These are phyloP conservation scores for Fusarium hainanense DNA, from an alignment of 2,329 filamentous ascomycete genomes.

Conservation along the genomic window DNA sequence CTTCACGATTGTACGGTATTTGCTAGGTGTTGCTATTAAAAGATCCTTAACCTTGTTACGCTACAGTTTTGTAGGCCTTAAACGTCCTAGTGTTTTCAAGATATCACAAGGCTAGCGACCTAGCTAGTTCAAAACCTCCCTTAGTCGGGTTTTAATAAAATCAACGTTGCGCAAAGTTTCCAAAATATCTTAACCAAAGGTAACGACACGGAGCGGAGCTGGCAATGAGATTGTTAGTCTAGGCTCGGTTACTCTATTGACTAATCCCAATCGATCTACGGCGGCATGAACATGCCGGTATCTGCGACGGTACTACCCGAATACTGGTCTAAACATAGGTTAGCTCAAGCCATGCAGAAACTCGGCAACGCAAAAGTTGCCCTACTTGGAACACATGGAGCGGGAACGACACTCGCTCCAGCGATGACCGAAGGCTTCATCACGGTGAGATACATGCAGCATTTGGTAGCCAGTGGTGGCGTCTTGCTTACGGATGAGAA, in stretches of 20 bases:
- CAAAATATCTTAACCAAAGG: neutral
- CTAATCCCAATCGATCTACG: neutral
- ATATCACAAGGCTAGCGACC: too few species aligned
- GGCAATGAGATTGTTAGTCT: neutral
- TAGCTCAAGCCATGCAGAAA: neutral
- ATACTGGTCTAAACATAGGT: neutral
- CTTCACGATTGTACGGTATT: too few species aligned
- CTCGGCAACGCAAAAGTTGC: neutral
- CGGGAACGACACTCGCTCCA: neutral
- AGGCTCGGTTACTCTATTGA: neutral
- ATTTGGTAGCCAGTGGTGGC: neutral
- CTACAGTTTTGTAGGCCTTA: too few species aligned
- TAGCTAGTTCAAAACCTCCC: neutral
- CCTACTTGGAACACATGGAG: neutral
- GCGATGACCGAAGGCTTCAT: neutral
- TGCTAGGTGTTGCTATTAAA: too few species aligned
- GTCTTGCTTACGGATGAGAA: neutral
- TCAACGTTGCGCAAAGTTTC: neutral
- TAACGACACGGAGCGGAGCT: neutral
- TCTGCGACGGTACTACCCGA: neutral
- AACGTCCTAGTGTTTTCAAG: too few species aligned
- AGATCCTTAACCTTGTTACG: too few species aligned
- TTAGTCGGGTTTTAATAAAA: accelerated
- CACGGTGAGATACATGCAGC: neutral
- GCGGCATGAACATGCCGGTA: neutral